Evolutionary conservation across 495 filamentous ascomycete genomes (phyloP).

Genomic region (Neurospora sp.): DNA sequence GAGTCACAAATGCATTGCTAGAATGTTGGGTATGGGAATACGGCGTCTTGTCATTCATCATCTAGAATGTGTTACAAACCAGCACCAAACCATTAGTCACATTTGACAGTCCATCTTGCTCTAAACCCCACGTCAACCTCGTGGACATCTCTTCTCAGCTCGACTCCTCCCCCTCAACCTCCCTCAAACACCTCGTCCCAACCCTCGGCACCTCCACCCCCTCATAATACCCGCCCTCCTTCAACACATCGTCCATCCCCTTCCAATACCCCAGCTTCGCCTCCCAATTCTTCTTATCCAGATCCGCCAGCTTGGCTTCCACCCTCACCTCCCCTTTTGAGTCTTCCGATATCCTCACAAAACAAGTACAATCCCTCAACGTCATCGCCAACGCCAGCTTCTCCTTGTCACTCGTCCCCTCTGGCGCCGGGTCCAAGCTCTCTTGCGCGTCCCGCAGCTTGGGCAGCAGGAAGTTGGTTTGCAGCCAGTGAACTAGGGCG

Average conservation of each 20-base stretch:
- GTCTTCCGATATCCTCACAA: conserved; percentile 47
- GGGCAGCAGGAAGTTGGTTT: conserved; percentile 26
- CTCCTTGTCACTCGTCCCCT: conserved; percentile 34
- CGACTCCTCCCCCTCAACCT: not conserved
- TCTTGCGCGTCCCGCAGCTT: conserved; percentile 41
- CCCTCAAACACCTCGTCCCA: conserved; percentile 15
- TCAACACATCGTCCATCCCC: conserved; percentile 49
- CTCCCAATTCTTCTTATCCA: conserved; percentile 73
- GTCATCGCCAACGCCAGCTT: conserved; percentile 60
- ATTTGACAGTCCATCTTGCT: not conserved
- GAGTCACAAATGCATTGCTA: not conserved
- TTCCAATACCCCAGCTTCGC: conserved; percentile 69
- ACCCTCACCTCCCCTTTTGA: conserved; percentile 26
- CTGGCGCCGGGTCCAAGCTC: conserved; percentile 20
- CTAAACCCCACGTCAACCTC: not conserved
- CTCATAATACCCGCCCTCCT: conserved; percentile 66
- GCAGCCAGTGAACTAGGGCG: conserved; percentile 17
- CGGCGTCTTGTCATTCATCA: not conserved
- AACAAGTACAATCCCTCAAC: conserved; percentile 78
- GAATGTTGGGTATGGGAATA: not conserved
- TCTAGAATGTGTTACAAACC: not conserved
- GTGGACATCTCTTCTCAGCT: not conserved
- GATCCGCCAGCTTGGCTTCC: conserved; percentile 71
- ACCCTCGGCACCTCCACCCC: conserved; percentile 33
- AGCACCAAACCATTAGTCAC: not conserved